Evolutionary conservation across 2,329 filamentous ascomycete genomes (phyloP), one percentile per base, ranked within the genome.

Genomic region (Ophiocordyceps camponoti-floridani): DNA sequence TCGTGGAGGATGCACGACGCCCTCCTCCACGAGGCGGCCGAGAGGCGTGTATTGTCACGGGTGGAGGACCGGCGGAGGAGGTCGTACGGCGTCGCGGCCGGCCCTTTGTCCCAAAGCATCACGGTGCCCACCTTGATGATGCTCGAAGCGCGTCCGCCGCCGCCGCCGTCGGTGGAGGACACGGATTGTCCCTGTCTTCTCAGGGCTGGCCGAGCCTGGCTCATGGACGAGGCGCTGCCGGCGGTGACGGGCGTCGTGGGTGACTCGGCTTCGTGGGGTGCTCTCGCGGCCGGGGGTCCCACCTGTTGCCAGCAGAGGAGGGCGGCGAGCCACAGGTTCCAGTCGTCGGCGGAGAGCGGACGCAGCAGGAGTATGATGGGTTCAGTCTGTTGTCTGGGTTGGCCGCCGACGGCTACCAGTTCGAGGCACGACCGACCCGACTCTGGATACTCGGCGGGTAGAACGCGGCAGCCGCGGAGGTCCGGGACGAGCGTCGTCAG

Each of bases 121-220:
- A 94, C 76, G 57, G 87, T 88, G 45, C 87, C 91, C 42, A 95
- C 85, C 58, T 96, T 98, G 66, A 96, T 96, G 51, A 96, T 91
- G 45, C 81, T 91, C 1, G 61, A 56, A 2, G 58, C 50, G 27
- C 58, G 65, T 51, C 23, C 23, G 23, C 23, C 23, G 23, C 23
- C 23, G 23, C 51, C 44, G 38, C 54, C 58, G 35, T 62, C 57
- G 16, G 53, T 52, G 4, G 40, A 41, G 2, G 38, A 41, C 12
- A 13, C 16, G 2, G 57, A 58, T 42, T 53, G 53, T 28, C 59
- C 58, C 38, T 67, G 64, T 44, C 67, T 64, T 44, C 59, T 65
- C 45, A 68, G 56, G 46, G 70, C 67, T 0, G 63, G 58, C 45
- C 65, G 61, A 41, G 59, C 58, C n/a, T 60, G 53, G 12, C 57